Base-by-base conservation (phyloP, 768 basidiomycete species). In the Mycena metata region DNA sequence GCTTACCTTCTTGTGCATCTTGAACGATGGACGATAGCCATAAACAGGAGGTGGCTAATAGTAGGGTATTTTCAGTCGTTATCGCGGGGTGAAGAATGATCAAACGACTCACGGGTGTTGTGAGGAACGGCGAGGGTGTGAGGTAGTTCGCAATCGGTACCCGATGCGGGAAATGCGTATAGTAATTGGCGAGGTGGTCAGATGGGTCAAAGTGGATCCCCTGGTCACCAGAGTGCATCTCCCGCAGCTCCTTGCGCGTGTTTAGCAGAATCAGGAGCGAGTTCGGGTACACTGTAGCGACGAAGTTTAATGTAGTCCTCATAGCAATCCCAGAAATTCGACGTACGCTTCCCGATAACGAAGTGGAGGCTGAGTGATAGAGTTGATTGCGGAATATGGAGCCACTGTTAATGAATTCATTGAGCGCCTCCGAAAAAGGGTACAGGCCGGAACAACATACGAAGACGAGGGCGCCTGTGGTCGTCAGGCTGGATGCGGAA, bases 331-430 rank as follows among this genome's bases (percentile, higher is more conserved):
- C 41, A 19, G 26, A 21, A 35, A 51, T 26, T 33, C 21, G 17
- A 72, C 83, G 56, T 61, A 86, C 85, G 64, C 69, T 86, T 86
- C 46, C 77, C 79, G 52, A 86, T 86, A 23, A 85, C 76, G 62
- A 86, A 85, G 67, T 86, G 84, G 11, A 86, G 70, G 12, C 83
- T 83, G 71, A 86, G 80, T 63, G 85, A 84, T 19, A 85, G 5
- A 83, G 76, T 64, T 82, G 85, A 23, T 3, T 69, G 56, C 5
- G 83, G 80, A 81, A 86, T 82, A 10, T 74, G 60, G 19, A 86
- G 72, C 85, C 85, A 86, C 81, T 82, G 69, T 16, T 15, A 19
- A 15, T 4, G 6, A 19, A 41, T 30, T 42, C 52, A 72, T 36
- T n/a, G 36, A 60, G 39, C 35, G 69, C 35, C 66, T 16, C 12